Conservation (phyloP, 2,329 filamentous ascomycete species). For the Talaromyces sp. region DNA sequence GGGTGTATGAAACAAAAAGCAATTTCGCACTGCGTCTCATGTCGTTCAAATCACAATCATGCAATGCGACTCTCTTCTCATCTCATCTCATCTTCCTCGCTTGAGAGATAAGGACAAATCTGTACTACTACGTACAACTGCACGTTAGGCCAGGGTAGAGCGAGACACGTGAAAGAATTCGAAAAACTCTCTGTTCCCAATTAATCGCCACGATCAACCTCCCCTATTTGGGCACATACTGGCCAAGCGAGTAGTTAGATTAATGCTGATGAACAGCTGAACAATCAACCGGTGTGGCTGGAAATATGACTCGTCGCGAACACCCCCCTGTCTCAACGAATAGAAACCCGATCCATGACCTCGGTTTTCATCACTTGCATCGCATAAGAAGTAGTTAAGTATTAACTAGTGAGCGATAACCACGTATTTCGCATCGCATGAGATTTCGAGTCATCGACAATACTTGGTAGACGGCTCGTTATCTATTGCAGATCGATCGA, state of each 20-base stretch:
- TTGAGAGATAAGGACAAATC: background rate
- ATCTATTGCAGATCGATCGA: slow-evolving; percentile 4
- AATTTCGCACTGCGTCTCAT: background rate
- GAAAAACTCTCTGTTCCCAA: background rate
- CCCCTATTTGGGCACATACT: background rate
- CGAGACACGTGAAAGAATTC: background rate
- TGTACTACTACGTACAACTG: background rate
- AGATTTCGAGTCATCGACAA: background rate
- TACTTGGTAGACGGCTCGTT: background rate
- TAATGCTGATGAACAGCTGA: background rate
- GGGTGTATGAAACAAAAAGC: background rate
- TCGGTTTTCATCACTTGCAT: background rate
- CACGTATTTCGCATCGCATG: background rate
- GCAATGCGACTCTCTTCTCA: background rate
- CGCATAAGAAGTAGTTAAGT: background rate
- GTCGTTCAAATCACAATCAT: background rate
- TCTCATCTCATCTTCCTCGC: background rate
- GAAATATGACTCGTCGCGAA: background rate
- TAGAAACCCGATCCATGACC: background rate
- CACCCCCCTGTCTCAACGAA: background rate
- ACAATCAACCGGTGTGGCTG: background rate
- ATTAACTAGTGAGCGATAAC: background rate
- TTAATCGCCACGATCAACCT: background rate
- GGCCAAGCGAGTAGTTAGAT: background rate
- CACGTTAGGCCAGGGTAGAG: background rate